phyloP scores from a whole-genome alignment of 2,329 filamentous ascomycete species.

The Parasarocladium wereldwijsianum region DNA sequence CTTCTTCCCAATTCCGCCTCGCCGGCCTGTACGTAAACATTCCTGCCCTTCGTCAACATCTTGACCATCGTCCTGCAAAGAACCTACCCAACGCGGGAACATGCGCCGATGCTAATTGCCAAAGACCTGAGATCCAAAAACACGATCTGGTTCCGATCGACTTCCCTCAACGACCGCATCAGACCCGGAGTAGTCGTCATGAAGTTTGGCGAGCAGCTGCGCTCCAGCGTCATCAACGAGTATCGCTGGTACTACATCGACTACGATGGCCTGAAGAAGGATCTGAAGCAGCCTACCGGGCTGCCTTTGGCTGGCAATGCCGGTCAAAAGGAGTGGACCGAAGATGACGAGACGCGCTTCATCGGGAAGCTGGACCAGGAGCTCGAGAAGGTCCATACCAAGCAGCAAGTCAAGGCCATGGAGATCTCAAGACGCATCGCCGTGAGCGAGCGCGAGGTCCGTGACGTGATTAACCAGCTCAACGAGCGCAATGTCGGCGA shows the following conservation, averaged over 20 bases:
- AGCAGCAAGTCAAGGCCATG: conserved; percentile 93
- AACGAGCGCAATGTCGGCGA: conserved; percentile 44
- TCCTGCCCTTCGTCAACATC: conserved; percentile 1
- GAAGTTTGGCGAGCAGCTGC: conserved; percentile 94
- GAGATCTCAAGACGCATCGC: conserved; percentile 88
- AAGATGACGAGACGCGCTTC: conserved; percentile 83
- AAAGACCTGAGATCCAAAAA: conserved; percentile 31
- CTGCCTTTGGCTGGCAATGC: conserved; percentile 23
- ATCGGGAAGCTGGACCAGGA: conserved; percentile 77
- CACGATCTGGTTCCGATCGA: conserved; percentile 24
- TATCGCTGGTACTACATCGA: conserved; percentile 98
- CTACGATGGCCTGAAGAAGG: conserved; percentile 84
- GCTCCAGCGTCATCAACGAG: conserved; percentile 88
- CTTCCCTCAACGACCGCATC: conserved; percentile 18
- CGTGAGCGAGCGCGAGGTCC: conserved; percentile 77
- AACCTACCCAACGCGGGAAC: no score
- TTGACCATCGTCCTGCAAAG: conserved; percentile 1
- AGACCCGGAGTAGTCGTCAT: conserved; percentile 43
- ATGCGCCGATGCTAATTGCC: conserved; percentile 34
- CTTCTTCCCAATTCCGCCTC: no score
- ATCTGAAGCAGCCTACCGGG: conserved; percentile 62
- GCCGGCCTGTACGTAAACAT: no score
- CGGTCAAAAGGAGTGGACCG: conserved; percentile 57
- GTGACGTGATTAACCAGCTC: conserved; percentile 66
- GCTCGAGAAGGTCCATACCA: conserved; percentile 93